phyloP scores from a whole-genome alignment of 2,329 filamentous ascomycete species.

The Colletotrichum sp. region DNA sequence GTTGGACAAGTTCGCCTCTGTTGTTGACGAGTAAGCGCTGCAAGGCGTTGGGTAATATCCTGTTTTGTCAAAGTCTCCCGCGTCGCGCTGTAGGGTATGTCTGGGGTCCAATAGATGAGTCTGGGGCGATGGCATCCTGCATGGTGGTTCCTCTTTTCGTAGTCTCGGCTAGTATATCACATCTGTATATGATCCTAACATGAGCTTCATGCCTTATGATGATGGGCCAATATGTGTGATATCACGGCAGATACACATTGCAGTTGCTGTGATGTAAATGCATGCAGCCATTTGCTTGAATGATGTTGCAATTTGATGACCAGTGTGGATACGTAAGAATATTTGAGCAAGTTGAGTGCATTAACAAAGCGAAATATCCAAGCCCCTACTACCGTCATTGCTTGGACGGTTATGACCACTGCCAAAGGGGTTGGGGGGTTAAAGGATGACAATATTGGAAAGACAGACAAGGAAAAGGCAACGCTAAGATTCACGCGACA shows the following conservation, averaged over 20 bases:
- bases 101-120: constrained; percentile 15
- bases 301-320: too few species aligned
- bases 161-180: constrained; percentile 19
- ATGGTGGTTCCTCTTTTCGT: constrained; percentile 15
- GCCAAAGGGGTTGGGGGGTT: too few species aligned
- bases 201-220: neutral
- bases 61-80: constrained; percentile 4
- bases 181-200: constrained; percentile 17
- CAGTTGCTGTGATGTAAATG: too few species aligned
- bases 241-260: neutral
- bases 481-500: too few species aligned
- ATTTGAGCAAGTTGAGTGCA: too few species aligned
- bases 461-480: too few species aligned
- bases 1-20: constrained; percentile 96
- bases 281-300: too few species aligned
- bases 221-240: neutral
- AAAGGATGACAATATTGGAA: too few species aligned
- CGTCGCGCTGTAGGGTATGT: neutral
- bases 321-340: too few species aligned
- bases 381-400: too few species aligned
- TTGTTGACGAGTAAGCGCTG: constrained; percentile 82
- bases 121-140: constrained; percentile 9
- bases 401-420: too few species aligned
- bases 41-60: neutral
- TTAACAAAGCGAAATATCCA: too few species aligned